Base-by-base conservation (phyloP, 371 early-diverging fungal species). In the Mortierella sp. region DNA sequence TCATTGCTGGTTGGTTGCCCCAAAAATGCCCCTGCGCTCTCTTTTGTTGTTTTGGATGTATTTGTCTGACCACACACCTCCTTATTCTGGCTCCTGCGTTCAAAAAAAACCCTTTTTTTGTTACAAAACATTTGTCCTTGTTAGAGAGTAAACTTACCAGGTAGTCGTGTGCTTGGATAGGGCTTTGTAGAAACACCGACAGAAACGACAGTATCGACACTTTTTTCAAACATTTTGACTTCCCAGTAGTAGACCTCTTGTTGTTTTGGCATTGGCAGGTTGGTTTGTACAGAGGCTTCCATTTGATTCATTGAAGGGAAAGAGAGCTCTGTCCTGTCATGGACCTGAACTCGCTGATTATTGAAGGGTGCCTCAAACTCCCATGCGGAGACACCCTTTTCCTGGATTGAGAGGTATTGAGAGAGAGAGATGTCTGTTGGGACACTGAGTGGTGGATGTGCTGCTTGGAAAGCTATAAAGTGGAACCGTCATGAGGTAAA, bases 381-480 rank as follows among this genome's bases (percentile, higher is more conserved):
- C 90, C 94, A 95, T 13, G 95, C 95, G 12, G 90, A 89, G 1
- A 95, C 93, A 51, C 95, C 95, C 77, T 93, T 93, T 82, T 95
- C 95, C 79, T 91, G 91, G 58, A 95, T 94, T 28, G 88, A 87
- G 19, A 89, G 86, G 57, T 87, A 86, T 62, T 91, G 92, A 28
- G 90, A 87, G 31, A 87, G 75, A 3, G 92, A 91, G 60, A 93
- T 89, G 58, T 90, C 89, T n/a, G 91, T 91, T 19, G 91, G 86
- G 22, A 91, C 79, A 64, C 89, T 88, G 59, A 87, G 86, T 5
- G 91, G 90, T 22, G 93, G 91, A 72, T 90, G 83, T 31, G 85
- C 82, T 34, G 82, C 77, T 74, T 92, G 88, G 61, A 84, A 86
- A n/a, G 77, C 81, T 78, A 53, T 8, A 7, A 58, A 15, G 22